A percentile compares a stretch with the other conserved stretches of the same genome.
These are phyloP conservation scores for Leccinum aurantiacum DNA, from an alignment of 768 basidiomycete species.

Conservation along the genomic window DNA sequence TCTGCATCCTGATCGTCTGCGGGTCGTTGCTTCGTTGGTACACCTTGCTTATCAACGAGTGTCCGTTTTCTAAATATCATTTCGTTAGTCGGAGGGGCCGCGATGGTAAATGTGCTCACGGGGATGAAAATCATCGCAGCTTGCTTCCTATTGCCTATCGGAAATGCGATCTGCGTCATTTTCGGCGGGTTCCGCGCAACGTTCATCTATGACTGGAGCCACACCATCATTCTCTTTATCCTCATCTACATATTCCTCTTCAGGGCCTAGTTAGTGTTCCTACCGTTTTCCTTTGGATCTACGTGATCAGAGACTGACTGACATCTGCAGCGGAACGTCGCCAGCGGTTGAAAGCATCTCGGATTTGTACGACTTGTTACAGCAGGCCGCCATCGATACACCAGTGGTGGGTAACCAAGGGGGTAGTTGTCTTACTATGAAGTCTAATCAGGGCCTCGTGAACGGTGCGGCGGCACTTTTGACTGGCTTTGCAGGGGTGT, in stretches of 20 bases:
- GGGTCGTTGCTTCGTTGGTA: conserved; percentile 48
- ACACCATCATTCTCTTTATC: conserved; percentile 46
- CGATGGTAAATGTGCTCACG: conserved; percentile 45
- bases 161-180: conserved; percentile 43
- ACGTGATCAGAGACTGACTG: not conserved
- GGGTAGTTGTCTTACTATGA: conserved; percentile 59
- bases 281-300: not conserved
- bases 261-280: conserved; percentile 29
- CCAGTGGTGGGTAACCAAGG: conserved; percentile 35
- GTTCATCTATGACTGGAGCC: conserved; percentile 46
- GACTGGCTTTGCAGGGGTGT: conserved; percentile 47
- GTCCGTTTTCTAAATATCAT: not conserved
- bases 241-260: conserved; percentile 39
- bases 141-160: conserved; percentile 46
- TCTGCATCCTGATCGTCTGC: conserved; percentile 51
- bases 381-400: conserved; percentile 41
- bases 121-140: conserved; percentile 46
- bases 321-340: conserved; percentile 33
- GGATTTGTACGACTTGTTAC: conserved; percentile 47
- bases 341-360: conserved; percentile 40
- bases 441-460: conserved; percentile 46
- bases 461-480: conserved; percentile 40
- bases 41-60: not conserved
- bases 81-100: conserved; percentile 43
- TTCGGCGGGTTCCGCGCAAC: conserved; percentile 45